These are phyloP conservation scores for Annulohypoxylon truncatum DNA, from an alignment of 2,329 filamentous ascomycete genomes.

Conservation along the genomic window DNA sequence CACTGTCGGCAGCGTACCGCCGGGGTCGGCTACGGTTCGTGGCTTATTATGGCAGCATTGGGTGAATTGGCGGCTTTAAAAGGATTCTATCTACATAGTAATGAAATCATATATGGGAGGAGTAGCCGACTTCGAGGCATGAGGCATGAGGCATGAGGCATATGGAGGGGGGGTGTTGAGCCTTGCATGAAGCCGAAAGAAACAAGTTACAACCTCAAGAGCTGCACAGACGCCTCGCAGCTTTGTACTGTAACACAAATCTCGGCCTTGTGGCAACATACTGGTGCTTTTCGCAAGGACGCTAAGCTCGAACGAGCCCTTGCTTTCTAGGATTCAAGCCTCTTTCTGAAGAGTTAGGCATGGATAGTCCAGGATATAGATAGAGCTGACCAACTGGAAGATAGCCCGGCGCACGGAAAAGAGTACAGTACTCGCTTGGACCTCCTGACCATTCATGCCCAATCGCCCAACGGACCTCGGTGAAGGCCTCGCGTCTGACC, in stretches of 20 bases:
- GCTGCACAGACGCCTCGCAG: slow-evolving; percentile 48
- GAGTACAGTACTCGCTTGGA: slow-evolving; percentile 53
- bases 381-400: slow-evolving; percentile 59
- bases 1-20: slow-evolving; percentile 36
- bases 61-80: slow-evolving; percentile 38
- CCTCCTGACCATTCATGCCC: slow-evolving; percentile 56
- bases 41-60: slow-evolving; percentile 4
- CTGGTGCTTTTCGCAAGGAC: slow-evolving; percentile 35
- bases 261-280: slow-evolving; percentile 41
- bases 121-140: slow-evolving; percentile 44
- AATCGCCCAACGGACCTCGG: slow-evolving; percentile 51
- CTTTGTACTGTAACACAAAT: slow-evolving; percentile 47
- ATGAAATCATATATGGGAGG: slow-evolving; percentile 45
- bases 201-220: slow-evolving; percentile 16
- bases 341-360: slow-evolving; percentile 45
- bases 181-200: slow-evolving; percentile 44
- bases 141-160: slow-evolving; percentile 23
- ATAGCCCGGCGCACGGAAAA: slow-evolving; percentile 53
- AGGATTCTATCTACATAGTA: slow-evolving; percentile 36
- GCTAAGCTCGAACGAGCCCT: slow-evolving; percentile 46
- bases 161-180: slow-evolving; percentile 28
- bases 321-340: slow-evolving; percentile 44
- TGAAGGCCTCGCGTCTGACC: slow-evolving; percentile 46
- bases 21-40: slow-evolving; percentile 31
- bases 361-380: slow-evolving; percentile 49